Evolutionary conservation across 768 basidiomycete species (phyloP), one percentile per base, ranked within the genome.

Genomic region (Jaapia argillacea): DNA sequence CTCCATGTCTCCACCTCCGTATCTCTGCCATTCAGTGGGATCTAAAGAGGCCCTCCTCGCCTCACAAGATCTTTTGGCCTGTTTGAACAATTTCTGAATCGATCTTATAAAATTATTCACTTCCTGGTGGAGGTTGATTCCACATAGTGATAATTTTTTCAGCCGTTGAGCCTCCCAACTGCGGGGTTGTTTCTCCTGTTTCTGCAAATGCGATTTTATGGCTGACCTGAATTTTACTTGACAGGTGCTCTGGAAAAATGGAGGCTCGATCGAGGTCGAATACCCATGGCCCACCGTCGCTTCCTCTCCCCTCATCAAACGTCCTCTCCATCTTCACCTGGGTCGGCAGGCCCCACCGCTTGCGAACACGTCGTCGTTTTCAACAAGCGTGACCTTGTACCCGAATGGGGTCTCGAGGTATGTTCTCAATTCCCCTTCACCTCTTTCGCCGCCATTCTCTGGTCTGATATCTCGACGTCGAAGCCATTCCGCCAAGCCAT

Each of bases 341-440:
- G 13, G 7, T 38, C 37, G 10, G 10, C 7, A 12, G 37, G 37
- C 37, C 10, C 37, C 7, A 22, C 21, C 10, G 10, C 37, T 41
- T 87, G 87, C 54, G 86, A 93, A 62, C 83, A 85, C 44, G 73
- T 98, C 25, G 77, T 99, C 36, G 86, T 98, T 7, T 72, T 97
- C 49, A 94, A 89, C 55, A 98, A 97, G 66, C 75, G 85, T 33
- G 96, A 98, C 64, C 69, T 97, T 42, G 91, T 93, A 6, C 79
- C 92, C 33, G 70, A 75, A 53, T 86, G 86, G 79, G 92, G 91
- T 26, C 73, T 92, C 53, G 75, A 87, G 73, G 94, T 93, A 54
- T 24, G 52, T 42, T 13, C n/a, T n/a, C n/a, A n/a, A n/a, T n/a
- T n/a, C n/a, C n/a, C n/a, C n/a, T 47, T 26, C 41, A 27, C 23